Percentiles rank a stretch among this genome's conserved stretches.
Conservation (phyloP, 2,329 filamentous ascomycete genomes). For the Neurospora crassa region DNA sequence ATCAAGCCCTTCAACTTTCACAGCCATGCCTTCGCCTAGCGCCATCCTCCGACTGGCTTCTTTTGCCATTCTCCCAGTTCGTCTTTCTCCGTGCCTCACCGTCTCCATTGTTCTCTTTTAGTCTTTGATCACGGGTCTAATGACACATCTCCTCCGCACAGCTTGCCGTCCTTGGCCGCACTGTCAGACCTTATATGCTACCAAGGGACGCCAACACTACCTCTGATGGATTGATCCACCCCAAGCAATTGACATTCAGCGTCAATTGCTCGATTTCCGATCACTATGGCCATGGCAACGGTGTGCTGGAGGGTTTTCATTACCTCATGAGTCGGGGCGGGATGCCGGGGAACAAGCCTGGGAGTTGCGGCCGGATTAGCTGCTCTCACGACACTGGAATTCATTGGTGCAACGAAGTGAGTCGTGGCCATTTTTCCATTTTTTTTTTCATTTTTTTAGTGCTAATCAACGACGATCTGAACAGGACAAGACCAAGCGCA, state of each 20-base stretch:
- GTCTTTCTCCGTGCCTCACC: neutral
- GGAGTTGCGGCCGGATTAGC: neutral
- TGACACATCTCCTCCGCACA: neutral
- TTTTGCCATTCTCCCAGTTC: neutral
- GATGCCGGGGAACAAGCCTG: neutral
- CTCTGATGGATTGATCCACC: neutral
- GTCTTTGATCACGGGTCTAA: neutral
- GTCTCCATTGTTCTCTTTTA: neutral
- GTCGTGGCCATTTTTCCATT: neutral
- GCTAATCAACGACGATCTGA: neutral
- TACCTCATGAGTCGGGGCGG: neutral
- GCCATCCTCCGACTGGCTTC: neutral
- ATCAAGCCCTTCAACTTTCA: neutral
- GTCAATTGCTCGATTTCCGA: neutral
- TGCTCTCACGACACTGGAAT: neutral
- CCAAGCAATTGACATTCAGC: neutral
- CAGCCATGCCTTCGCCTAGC: neutral
- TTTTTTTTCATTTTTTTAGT: too few species aligned
- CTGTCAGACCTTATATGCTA: neutral
- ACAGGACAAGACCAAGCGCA: neutral
- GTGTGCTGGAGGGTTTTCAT: neutral
- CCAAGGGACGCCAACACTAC: neutral
- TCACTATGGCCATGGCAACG: neutral
- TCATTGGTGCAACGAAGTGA: neutral
- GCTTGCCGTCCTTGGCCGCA: neutral